Base-by-base conservation (phyloP, 177 flowering plant genomes). In the Vitis hybrid region DNA sequence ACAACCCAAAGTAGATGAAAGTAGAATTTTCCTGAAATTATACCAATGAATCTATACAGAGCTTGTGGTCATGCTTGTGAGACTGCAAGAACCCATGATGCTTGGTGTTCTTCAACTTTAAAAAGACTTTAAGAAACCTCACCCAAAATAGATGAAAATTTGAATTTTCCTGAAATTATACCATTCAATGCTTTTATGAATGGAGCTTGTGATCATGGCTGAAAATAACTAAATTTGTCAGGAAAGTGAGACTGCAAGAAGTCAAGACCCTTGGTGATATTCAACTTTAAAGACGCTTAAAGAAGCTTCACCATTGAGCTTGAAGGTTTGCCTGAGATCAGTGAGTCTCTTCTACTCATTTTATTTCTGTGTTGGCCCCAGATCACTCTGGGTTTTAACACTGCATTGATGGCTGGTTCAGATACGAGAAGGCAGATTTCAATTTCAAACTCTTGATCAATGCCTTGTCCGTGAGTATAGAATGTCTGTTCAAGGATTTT, bases 401-500 rank as follows among this genome's bases (percentile, higher is more conserved):
- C 29, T 26, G 10, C 12, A 29, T 67, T 15, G 9, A 10, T 45
- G 29, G 15, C 29, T 62, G 62, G 13, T 75, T 68, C 79, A 89
- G 94, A 86, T 89, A 76, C 83, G 89, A 74, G 94, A 88, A 76
- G 94, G 94, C 13, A 79, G 94, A 77, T 84, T 70, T 71, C 89
- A 88, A 77, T 84, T 70, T 71, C 89, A 88, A 67, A 85, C 87
- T 58, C 83, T 86, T 64, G 91, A 86, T 59, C 86, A 88, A 69
- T 88, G 94, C 79, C 76, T 89, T 29, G 70, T 62, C 12, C 89
- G 90, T 64, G 94, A 89, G 70, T 89, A 88, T 68, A 77, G 85
- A 53, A 89, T 89, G 94, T 74, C 91, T 12, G 66, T 89, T 18
- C 89, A 88, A 69, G 94, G 79, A 16, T 70, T 82, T 18, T 79